A percentile compares a stretch with the other conserved stretches of the same genome.
Evolutionary conservation across 257 asterid species (phyloP).

Genomic region (Scutellaria barbata): DNA sequence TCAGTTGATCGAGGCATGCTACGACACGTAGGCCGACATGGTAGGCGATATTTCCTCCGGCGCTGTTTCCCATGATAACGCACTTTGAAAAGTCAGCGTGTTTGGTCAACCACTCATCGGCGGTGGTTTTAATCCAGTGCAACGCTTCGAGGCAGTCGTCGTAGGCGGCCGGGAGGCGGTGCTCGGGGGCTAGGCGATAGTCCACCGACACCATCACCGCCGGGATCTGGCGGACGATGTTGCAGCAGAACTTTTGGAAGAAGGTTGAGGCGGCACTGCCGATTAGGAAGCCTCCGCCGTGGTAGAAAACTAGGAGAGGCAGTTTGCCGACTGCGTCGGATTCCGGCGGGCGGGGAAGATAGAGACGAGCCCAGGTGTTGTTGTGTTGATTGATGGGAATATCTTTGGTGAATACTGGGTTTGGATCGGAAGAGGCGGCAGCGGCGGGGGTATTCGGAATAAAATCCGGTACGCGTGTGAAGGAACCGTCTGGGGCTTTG

Average conservation of each 20-base stretch:
- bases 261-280: conserved; percentile 18
- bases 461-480: background rate
- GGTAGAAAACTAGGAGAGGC: conserved; percentile 50
- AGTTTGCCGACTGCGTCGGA: conserved; percentile 12
- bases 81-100: conserved; percentile 51
- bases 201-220: conserved; percentile 52
- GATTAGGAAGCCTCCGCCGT: conserved; percentile 60
- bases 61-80: conserved; percentile 58
- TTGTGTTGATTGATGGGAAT: conserved; percentile 17
- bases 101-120: conserved; percentile 49
- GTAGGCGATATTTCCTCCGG: conserved; percentile 59
- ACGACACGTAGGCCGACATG: conserved; percentile 44
- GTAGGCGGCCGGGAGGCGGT: conserved; percentile 67
- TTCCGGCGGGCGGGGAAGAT: conserved; percentile 21
- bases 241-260: conserved; percentile 35
- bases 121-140: conserved; percentile 40
- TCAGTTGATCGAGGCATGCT: conserved; percentile 18
- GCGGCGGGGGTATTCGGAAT: background rate
- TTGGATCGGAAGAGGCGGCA: background rate
- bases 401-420: conserved; percentile 4
- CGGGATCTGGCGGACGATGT: conserved; percentile 31
- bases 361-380: conserved; percentile 26
- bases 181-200: conserved; percentile 68
- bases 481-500: conserved; percentile 15
- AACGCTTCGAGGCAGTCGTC: conserved; percentile 55